phyloP scores from a whole-genome alignment of 345 rosid genomes.

The Linum trigynum region DNA sequence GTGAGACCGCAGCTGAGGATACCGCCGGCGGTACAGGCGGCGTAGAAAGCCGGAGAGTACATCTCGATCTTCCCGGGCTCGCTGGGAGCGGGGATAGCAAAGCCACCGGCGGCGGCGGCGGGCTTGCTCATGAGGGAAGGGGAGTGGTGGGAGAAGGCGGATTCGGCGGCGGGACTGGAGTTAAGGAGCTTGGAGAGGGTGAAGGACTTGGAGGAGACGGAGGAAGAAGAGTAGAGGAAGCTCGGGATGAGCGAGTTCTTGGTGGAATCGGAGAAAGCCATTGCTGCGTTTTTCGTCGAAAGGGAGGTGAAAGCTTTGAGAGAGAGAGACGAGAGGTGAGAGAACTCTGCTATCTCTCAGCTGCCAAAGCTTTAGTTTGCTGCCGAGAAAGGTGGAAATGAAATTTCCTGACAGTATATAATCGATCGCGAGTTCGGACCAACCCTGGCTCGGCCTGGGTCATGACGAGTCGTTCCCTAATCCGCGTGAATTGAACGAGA shows the following conservation, averaged over 20 bases:
- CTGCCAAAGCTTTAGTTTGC: neutral
- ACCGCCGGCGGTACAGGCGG: slow-evolving; percentile 77
- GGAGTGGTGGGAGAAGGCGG: slow-evolving; percentile 5
- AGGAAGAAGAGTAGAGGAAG: slow-evolving; percentile 53
- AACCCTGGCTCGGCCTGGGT: neutral
- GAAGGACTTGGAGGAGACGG: slow-evolving; percentile 16
- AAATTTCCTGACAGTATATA: neutral
- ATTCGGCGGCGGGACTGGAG: slow-evolving; percentile 10
- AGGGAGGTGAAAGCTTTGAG: neutral
- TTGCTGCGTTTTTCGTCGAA: slow-evolving; percentile 3
- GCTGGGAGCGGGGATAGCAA: slow-evolving; percentile 48
- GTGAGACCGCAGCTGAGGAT: slow-evolving; percentile 70
- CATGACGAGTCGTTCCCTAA: neutral
- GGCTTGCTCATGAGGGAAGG: neutral
- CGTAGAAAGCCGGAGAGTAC: slow-evolving; percentile 72
- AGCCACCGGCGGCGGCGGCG: slow-evolving; percentile 6
- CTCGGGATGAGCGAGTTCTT: slow-evolving; percentile 55
- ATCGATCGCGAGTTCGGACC: neutral
- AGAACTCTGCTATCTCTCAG: neutral
- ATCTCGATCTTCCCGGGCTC: slow-evolving; percentile 51
- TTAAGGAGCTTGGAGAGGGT: slow-evolving; percentile 22
- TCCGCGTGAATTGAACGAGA: neutral
- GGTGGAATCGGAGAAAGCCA: slow-evolving; percentile 35
- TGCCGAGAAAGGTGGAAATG: neutral
- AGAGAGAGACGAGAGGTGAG: neutral